Evolutionary conservation across 2,329 filamentous ascomycete species (phyloP).

Genomic region (Penicillium brasilianum): DNA sequence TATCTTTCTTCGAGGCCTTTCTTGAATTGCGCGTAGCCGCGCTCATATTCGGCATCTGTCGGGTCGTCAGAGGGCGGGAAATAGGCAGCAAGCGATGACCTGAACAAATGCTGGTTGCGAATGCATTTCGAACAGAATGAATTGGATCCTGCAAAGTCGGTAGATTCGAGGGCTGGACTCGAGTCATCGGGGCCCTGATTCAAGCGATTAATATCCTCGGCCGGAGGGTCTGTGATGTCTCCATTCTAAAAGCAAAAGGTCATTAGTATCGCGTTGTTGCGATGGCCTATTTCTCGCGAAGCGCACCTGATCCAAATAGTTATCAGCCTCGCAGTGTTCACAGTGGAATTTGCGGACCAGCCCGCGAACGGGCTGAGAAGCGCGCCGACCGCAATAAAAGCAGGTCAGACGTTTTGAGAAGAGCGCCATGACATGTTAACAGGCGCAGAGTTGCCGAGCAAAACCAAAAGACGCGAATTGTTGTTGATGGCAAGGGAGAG

Average conservation of each 20-base stretch:
- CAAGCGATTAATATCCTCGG: conserved; percentile 58
- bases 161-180: conserved; percentile 53
- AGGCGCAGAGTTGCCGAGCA: not conserved
- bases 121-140: conserved; percentile 78
- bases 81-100: conserved; percentile 77
- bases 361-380: conserved; percentile 64
- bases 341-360: conserved; percentile 72
- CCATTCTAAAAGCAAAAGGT: conserved; percentile 65
- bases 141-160: conserved; percentile 42
- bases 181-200: conserved; percentile 41
- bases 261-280: conserved; percentile 27
- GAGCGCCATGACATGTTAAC: conserved; percentile 46
- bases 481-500: conserved; percentile 25
- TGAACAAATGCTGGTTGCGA: conserved; percentile 86
- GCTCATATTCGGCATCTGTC: conserved; percentile 70
- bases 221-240: conserved; percentile 85
- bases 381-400: conserved; percentile 81
- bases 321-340: conserved; percentile 79
- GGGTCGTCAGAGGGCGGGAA: conserved; percentile 70
- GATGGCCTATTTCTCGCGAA: not conserved
- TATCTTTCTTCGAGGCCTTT: conserved; percentile 78
- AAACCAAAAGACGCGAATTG: conserved; percentile 12
- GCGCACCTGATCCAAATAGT: conserved; percentile 83
- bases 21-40: conserved; percentile 71
- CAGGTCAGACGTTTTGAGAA: conserved; percentile 64